Evolutionary conservation across 129 eudicot genomes (phyloP).

Genomic region (Kitagawia praeruptora): DNA sequence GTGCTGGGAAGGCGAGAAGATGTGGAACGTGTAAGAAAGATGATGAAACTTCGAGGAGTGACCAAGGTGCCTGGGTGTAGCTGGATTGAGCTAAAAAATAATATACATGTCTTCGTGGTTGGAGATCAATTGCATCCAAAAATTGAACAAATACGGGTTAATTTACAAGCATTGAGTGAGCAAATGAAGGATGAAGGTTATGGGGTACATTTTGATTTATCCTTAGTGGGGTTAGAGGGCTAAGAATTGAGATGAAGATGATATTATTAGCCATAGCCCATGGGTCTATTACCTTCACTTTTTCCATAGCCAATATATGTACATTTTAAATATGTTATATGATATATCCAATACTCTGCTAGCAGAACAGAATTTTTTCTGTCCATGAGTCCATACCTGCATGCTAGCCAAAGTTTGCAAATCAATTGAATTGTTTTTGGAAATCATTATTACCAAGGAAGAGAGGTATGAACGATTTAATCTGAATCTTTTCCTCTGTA

Average conservation of each 20-base stretch:
- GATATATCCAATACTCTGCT: not conserved
- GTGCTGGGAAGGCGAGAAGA: constrained; percentile 62
- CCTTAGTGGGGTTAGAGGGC: constrained; percentile 16
- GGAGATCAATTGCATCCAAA: constrained; percentile 70
- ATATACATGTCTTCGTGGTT: constrained; percentile 73
- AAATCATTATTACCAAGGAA: not conserved
- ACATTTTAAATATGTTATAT: not conserved
- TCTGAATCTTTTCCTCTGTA: not conserved
- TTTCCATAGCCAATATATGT: not conserved
- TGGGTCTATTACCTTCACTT: not conserved
- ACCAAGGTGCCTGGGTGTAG: constrained; percentile 84
- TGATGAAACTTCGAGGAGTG: constrained; percentile 63
- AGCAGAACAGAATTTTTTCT: not conserved
- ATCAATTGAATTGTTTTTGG: not conserved
- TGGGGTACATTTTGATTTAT: constrained; percentile 26
- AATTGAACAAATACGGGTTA: constrained; percentile 34
- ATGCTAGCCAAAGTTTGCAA: not conserved
- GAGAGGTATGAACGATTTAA: not conserved
- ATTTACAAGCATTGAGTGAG: constrained; percentile 34
- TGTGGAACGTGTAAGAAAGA: constrained; percentile 48
- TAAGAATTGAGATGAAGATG: constrained; percentile 8
- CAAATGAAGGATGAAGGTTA: constrained; percentile 65
- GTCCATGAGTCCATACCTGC: not conserved
- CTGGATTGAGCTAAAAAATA: constrained; percentile 77
- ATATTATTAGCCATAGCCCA: not conserved